Percentiles rank a stretch among this genome's conserved stretches.
These are phyloP conservation scores for Penicillium chermesinum DNA, from an alignment of 495 filamentous ascomycete species.

Conservation along the genomic window DNA sequence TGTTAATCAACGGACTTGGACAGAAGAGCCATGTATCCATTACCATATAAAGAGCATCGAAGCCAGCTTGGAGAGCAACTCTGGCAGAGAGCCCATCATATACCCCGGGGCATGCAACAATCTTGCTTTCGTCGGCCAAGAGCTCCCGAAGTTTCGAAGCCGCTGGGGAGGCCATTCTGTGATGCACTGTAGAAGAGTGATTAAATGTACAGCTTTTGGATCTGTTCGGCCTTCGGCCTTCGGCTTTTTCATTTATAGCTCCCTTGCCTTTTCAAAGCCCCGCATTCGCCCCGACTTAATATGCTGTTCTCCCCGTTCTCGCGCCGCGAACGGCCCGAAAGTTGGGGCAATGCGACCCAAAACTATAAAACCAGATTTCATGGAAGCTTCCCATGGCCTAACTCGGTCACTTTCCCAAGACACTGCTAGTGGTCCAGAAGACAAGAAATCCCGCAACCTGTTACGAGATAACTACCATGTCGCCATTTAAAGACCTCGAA, in stretches of 20 bases:
- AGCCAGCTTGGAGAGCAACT: constrained; percentile 49
- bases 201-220: neutral
- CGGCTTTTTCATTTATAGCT: neutral
- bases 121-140: constrained; percentile 7
- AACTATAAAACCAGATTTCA: neutral
- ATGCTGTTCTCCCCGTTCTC: neutral
- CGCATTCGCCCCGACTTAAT: neutral
- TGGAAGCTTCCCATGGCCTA: too few relatives aligned
- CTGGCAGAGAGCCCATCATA: constrained; percentile 60
- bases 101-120: constrained; percentile 50
- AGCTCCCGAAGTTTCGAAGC: constrained; percentile 10
- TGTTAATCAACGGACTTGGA: neutral
- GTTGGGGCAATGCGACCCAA: neutral
- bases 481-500: neutral
- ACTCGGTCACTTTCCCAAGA: too few relatives aligned
- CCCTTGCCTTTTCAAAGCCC: neutral
- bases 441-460: neutral
- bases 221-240: neutral
- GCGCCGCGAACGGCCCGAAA: neutral
- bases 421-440: too few relatives aligned
- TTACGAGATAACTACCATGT: neutral
- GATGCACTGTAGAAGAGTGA: neutral
- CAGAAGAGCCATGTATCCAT: too few relatives aligned
- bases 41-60: constrained; percentile 53
- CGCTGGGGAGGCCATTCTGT: neutral